Base-by-base conservation (phyloP, 2,329 filamentous ascomycete genomes). In the Ophiostoma sp. region DNA sequence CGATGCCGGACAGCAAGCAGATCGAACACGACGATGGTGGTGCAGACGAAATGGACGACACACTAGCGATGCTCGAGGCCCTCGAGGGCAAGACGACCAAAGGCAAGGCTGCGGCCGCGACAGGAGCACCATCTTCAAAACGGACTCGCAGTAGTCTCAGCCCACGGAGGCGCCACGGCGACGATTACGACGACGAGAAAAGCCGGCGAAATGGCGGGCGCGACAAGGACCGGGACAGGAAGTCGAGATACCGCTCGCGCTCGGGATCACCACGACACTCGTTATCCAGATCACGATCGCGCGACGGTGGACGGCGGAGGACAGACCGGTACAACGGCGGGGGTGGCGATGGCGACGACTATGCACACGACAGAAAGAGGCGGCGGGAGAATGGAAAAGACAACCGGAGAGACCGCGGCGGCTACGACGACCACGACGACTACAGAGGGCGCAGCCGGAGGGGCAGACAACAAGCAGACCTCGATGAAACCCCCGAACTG, bases 31-130 rank as follows among this genome's bases (percentile, higher is more conserved):
- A 78, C 0, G 73, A 73, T 4, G 71, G 77, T 41, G 76, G 79
- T 41, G 66, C 55, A 4, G 90, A 91, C 75, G 90, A 87, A 27
- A 89, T 97, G 75, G 95, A 98, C 75, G 93, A 99, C 77, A 97
- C 95, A 0, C 87, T 99, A 74, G 93, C 93, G 0, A 84, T 96
- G 74, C 78, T 99, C n/a, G 95, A 98, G 77, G 90, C 88, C 0
- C 80, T 98, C 52, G 93, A 93, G 71, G 85, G 86, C 7, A 92
- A 90, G 36, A 41, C 67, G 6, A 18, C 36, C n/a, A 64, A 42
- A 6, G 55, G 64, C n/a, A 65, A 64, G 5, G 45, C 67, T 14
- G 27, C 44, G 14, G 27, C 36, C 5, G 63, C 63, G 18, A 65
- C 63, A 40, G 18, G 4, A 60, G 12, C 45, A 41, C 14, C 64